A percentile compares a stretch with the other conserved stretches of the same genome.
These are phyloP conservation scores for Sophora flavescens DNA, from an alignment of 306 rosid species.

Conservation along the genomic window DNA sequence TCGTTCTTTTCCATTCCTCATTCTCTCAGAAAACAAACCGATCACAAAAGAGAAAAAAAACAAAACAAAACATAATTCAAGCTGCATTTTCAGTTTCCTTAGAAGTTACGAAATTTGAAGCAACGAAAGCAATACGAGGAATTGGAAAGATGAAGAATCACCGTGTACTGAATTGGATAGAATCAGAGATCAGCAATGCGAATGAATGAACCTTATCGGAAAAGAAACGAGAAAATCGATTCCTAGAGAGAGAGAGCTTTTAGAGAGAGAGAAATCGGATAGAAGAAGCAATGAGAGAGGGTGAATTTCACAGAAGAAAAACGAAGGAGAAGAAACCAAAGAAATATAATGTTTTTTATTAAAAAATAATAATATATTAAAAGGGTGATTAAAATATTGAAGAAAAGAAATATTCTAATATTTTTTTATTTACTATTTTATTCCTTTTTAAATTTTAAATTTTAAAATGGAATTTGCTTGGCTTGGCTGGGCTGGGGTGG, in stretches of 20 bases:
- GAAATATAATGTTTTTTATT: slow-evolving; percentile 18
- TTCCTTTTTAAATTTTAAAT: slow-evolving; percentile 37
- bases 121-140: slow-evolving; percentile 13
- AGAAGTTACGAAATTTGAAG: slow-evolving; percentile 38
- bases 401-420: slow-evolving; percentile 24
- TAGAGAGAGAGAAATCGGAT: slow-evolving; percentile 63
- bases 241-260: slow-evolving; percentile 37
- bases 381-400: slow-evolving; percentile 28
- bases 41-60: slow-evolving; percentile 23
- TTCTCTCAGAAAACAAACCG: slow-evolving; percentile 50
- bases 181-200: slow-evolving; percentile 66
- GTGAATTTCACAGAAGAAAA: slow-evolving; percentile 58
- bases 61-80: slow-evolving; percentile 28
- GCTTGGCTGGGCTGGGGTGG: slow-evolving; percentile 54
- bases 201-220: slow-evolving; percentile 41
- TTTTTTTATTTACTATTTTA: slow-evolving; percentile 32
- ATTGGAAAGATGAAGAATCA: slow-evolving; percentile 45
- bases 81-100: slow-evolving; percentile 50
- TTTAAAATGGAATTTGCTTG: slow-evolving; percentile 44
- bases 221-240: slow-evolving; percentile 39
- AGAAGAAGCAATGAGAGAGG: slow-evolving; percentile 56
- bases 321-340: slow-evolving; percentile 62
- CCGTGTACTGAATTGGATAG: slow-evolving; percentile 50
- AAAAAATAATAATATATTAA: background rate
- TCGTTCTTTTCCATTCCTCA: slow-evolving; percentile 9